phyloP scores from a whole-genome alignment of 148 eudicot genomes.

The Heliosperma pusillum region DNA sequence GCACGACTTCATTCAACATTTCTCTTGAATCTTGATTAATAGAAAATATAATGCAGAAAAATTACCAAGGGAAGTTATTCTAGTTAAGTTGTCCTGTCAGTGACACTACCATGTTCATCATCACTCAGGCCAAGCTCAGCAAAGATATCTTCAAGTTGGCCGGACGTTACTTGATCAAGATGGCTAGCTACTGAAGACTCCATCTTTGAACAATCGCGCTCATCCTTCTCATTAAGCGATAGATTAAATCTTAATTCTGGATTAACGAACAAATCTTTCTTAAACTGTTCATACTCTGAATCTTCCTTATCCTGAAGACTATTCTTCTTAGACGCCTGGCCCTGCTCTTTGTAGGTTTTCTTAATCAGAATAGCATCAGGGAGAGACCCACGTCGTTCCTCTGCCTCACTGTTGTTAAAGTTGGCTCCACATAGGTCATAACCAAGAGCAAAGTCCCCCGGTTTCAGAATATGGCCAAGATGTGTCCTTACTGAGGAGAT shows the following conservation, averaged over 20 bases:
- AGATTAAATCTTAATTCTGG: constrained; percentile 11
- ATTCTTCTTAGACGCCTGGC: neutral
- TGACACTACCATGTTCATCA: constrained; percentile 5
- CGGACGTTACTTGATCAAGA: constrained; percentile 3
- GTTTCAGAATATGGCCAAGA: constrained; percentile 47
- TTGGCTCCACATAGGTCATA: constrained; percentile 56
- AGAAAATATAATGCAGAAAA: neutral
- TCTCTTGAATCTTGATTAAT: neutral
- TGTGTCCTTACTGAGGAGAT: constrained; percentile 31
- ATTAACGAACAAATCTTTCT: constrained; percentile 15
- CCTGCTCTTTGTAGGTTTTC: constrained; percentile 34
- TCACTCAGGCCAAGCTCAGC: constrained; percentile 23
- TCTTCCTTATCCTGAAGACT: constrained; percentile 2
- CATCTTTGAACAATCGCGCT: constrained; percentile 10
- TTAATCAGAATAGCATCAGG: constrained; percentile 53
- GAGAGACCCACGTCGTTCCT: constrained; percentile 40
- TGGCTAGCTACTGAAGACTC: constrained; percentile 8
- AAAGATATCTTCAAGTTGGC: constrained; percentile 18
- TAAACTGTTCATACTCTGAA: constrained; percentile 16
- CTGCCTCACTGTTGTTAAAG: constrained; percentile 46
- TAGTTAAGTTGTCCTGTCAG: neutral
- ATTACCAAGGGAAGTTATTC: neutral
- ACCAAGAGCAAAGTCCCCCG: constrained; percentile 67
- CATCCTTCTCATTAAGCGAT: neutral
- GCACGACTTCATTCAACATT: neutral